Conservation (phyloP, 2,329 filamentous ascomycete species). For the Didymella arachidicola region DNA sequence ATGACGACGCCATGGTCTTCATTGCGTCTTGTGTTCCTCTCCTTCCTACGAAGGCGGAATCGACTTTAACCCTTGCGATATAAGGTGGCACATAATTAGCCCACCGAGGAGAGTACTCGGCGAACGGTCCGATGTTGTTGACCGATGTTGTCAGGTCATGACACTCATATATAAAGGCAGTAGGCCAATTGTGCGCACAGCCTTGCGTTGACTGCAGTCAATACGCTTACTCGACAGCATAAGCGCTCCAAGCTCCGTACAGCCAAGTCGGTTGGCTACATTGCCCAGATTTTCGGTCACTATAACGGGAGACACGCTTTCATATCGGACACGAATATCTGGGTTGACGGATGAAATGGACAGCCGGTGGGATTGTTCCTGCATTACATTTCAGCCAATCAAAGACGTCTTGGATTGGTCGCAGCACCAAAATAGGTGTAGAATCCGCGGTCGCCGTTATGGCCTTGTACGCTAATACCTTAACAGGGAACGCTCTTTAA, state of each 20-base stretch:
- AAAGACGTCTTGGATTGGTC: not conserved
- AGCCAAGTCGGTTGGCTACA: not conserved
- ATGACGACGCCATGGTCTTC: not conserved
- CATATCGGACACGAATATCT: not conserved
- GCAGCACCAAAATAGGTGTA: not conserved
- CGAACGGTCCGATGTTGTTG: not conserved
- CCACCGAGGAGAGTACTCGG: not conserved
- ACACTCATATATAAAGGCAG: not conserved
- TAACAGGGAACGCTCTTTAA: not conserved
- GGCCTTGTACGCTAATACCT: not conserved
- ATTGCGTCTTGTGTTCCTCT: not conserved
- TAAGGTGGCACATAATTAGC: no score
- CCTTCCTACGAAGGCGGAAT: not conserved
- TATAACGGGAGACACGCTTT: not conserved
- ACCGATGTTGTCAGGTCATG: not conserved
- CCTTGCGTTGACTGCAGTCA: not conserved
- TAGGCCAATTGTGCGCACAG: not conserved
- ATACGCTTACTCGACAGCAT: not conserved
- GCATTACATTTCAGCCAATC: not conserved
- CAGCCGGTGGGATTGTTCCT: constrained; percentile 6
- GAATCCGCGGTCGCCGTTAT: no score
- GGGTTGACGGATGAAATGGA: constrained; percentile 1
- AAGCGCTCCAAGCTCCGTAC: constrained; percentile 3
- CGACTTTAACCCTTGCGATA: not conserved
- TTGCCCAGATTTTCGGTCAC: not conserved